Evolutionary conservation across 495 filamentous ascomycete species (phyloP).

Genomic region (Podospora pseudocomata): DNA sequence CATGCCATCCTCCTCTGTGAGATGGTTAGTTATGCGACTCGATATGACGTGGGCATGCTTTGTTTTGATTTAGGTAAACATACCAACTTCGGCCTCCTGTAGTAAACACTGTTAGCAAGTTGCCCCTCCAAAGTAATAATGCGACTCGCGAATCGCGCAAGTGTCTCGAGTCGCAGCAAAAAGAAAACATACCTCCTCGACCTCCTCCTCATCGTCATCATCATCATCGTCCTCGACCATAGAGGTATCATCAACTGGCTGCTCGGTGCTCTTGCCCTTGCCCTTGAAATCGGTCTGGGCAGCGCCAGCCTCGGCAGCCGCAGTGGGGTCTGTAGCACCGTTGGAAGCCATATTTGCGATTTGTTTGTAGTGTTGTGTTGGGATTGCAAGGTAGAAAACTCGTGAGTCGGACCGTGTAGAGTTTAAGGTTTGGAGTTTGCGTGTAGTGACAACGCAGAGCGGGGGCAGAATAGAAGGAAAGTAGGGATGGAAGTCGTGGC

Average conservation of each 20-base stretch:
- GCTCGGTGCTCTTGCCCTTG: constrained; percentile 55
- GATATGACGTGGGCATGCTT: neutral
- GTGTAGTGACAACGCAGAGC: neutral
- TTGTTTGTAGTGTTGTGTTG: constrained; percentile 3
- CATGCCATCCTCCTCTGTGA: constrained; percentile 74
- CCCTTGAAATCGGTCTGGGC: constrained; percentile 37
- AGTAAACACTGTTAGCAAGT: constrained; percentile 22
- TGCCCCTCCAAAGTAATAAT: neutral
- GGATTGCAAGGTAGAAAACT: neutral
- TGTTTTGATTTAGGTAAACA: constrained; percentile 4
- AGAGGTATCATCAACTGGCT: constrained; percentile 51
- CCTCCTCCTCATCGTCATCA: constrained; percentile 59
- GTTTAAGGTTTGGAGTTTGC: neutral
- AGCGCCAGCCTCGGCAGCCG: constrained; percentile 32
- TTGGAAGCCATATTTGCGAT: constrained; percentile 38
- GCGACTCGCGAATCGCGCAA: constrained; percentile 1
- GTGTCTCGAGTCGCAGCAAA: neutral
- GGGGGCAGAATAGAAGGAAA: constrained; percentile 7
- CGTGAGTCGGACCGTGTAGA: constrained; percentile 1
- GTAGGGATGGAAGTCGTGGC: constrained; percentile 7
- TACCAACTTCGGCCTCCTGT: constrained; percentile 45
- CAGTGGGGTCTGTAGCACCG: constrained; percentile 32
- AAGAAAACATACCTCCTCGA: constrained; percentile 53
- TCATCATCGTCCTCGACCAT: constrained; percentile 69
- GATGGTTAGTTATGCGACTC: neutral